Percentiles rank a stretch among this genome's conserved stretches.
phyloP scores from a whole-genome alignment of 768 basidiomycete genomes.

The Termitomyces sp. region DNA sequence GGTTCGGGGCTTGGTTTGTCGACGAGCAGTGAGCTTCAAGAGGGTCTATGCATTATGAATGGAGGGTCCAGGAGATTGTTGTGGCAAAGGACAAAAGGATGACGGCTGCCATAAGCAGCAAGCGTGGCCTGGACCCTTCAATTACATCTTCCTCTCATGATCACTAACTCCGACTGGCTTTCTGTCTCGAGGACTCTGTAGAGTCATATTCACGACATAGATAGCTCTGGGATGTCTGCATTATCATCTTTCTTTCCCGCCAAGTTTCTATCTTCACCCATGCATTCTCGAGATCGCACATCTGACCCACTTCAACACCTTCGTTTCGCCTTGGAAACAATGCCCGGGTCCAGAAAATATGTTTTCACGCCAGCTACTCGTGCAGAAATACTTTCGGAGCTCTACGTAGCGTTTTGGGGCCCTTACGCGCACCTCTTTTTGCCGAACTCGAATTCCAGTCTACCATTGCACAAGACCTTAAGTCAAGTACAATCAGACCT shows the following conservation, averaged over 20 bases:
- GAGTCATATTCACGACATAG: slow-evolving; percentile 1
- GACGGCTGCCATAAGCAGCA: no score
- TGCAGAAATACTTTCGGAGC: slow-evolving; percentile 75
- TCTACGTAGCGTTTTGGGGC: slow-evolving; percentile 84
- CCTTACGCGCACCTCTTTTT: slow-evolving; percentile 70
- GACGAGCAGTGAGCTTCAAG: no score
- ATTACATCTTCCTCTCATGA: slow-evolving; percentile 8
- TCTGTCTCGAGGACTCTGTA: slow-evolving; percentile 2
- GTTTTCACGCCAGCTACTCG: slow-evolving; percentile 71
- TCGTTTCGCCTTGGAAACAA: slow-evolving; percentile 72
- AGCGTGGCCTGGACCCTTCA: no score
- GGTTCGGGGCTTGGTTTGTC: no score
- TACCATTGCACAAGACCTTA: slow-evolving; percentile 61
- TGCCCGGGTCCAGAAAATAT: slow-evolving; percentile 78
- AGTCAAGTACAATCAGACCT: slow-evolving; percentile 66
- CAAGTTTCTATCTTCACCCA: slow-evolving; percentile 48
- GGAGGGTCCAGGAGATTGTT: no score
- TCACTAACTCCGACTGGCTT: slow-evolving; percentile 1
- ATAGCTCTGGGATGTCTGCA: slow-evolving; percentile 15
- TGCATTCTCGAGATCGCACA: slow-evolving; percentile 52
- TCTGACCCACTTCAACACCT: slow-evolving; percentile 70
- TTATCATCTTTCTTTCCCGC: slow-evolving; percentile 37
- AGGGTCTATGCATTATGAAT: no score
- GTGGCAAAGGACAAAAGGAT: no score
- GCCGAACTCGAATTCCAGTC: slow-evolving; percentile 56